phyloP scores from a whole-genome alignment of 495 filamentous ascomycete genomes.

The Penicillium desertorum region DNA sequence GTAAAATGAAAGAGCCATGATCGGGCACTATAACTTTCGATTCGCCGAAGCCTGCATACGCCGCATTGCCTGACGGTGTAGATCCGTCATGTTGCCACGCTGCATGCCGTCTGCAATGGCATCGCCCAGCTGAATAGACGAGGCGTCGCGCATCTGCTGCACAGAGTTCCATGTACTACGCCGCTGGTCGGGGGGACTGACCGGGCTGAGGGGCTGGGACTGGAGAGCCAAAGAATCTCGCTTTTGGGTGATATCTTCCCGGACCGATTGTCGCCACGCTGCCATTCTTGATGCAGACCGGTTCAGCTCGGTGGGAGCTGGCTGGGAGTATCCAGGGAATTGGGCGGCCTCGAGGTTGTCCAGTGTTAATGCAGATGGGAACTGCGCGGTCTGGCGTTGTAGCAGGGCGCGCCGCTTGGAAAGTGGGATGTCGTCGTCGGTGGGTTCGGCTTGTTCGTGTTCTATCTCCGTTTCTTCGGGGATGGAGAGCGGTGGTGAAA shows the following conservation, averaged over 20 bases:
- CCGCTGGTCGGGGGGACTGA: slow-evolving; percentile 18
- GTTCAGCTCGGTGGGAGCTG: slow-evolving; percentile 27
- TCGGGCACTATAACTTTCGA: slow-evolving; percentile 29
- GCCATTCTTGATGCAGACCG: slow-evolving; percentile 63
- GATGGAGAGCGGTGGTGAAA: slow-evolving; percentile 21
- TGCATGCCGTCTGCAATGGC: slow-evolving; percentile 75
- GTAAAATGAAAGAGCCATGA: slow-evolving; percentile 9
- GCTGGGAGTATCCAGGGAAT: slow-evolving; percentile 12
- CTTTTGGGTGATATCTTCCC: slow-evolving; percentile 55
- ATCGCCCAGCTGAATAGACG: slow-evolving; percentile 41
- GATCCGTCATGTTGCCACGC: slow-evolving; percentile 68
- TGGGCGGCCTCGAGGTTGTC: slow-evolving; percentile 20
- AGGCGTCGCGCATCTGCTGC: slow-evolving; percentile 35
- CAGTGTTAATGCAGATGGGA: slow-evolving; percentile 18
- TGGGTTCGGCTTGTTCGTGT: not conserved
- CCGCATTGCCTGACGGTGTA: slow-evolving; percentile 79
- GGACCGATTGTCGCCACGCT: slow-evolving; percentile 72
- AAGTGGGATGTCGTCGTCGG: slow-evolving; percentile 68
- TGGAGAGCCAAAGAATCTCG: slow-evolving; percentile 36
- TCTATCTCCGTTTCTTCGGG: slow-evolving; percentile 37
- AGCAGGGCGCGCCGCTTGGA: slow-evolving; percentile 61
- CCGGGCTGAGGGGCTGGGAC: slow-evolving; percentile 11
- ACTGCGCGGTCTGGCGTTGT: slow-evolving; percentile 37
- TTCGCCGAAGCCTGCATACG: slow-evolving; percentile 77
- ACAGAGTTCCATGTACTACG: slow-evolving; percentile 30